phyloP scores from a whole-genome alignment of 495 filamentous ascomycete genomes.

The Hypoxylon rickii region DNA sequence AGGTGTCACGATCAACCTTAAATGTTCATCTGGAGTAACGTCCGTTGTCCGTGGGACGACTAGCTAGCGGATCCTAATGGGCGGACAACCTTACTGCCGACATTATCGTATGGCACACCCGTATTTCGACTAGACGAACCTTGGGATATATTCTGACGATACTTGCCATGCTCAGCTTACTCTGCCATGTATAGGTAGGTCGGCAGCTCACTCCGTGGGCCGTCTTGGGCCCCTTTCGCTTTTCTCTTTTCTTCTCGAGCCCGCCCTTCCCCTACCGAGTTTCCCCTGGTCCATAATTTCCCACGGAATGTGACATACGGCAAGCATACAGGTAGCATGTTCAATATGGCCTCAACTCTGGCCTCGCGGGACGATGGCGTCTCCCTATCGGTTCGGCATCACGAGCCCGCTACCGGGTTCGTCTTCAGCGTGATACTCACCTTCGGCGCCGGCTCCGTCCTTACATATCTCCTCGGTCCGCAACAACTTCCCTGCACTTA shows the following conservation, averaged over 20 bases:
- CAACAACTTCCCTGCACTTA: neutral
- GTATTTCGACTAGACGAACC: neutral
- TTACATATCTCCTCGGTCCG: slow-evolving; percentile 54
- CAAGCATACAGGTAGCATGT: neutral
- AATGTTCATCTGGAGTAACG: slow-evolving; percentile 9
- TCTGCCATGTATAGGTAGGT: neutral
- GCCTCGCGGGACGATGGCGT: slow-evolving; percentile 3
- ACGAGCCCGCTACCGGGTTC: slow-evolving; percentile 42
- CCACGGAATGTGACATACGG: neutral
- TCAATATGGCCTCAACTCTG: slow-evolving; percentile 21
- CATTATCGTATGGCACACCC: neutral
- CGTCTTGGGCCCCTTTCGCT: neutral
- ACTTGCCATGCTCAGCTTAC: neutral
- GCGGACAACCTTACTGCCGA: slow-evolving; percentile 1
- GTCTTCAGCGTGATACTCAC: slow-evolving; percentile 49
- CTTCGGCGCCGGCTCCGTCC: slow-evolving; percentile 45
- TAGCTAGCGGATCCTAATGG: neutral
- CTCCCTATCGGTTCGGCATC: neutral
- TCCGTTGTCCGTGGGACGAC: neutral
- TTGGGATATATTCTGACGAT: neutral
- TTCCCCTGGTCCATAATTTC: neutral
- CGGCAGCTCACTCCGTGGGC: neutral
- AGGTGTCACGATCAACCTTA: neutral
- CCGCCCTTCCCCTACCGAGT: neutral
- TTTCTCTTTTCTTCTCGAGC: neutral